Base-by-base conservation (phyloP, 352 stramenopile genomes). In the Phytophthora citrophthora region DNA sequence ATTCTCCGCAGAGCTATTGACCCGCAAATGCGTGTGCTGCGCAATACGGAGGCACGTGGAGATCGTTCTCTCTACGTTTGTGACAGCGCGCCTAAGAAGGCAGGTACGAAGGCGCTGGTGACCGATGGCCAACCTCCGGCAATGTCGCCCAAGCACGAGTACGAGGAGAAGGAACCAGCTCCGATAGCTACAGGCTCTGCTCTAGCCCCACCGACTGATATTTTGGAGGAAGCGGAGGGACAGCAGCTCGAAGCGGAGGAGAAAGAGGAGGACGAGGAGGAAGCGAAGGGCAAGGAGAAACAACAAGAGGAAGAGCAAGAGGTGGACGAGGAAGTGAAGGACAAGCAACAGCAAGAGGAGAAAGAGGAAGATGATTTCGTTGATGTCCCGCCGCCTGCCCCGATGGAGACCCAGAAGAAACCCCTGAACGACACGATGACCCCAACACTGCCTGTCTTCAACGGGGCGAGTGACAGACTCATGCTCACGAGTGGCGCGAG, bases 1-100 rank as follows among this genome's bases (percentile, higher is more conserved):
- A 29, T 76, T 6, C 49, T 76, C 15, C 57, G 63, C 26, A 56
- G 31, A 20, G 57, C 47, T 1, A 72, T 76, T 18, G 55, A 72
- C 18, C 62, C 48, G 2, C 34, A 26, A 7, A 41, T 36, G 1
- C 56, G 62, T 11, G 40, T 63, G 29, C 46, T 71, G 2, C 51
- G 67, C 3, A 62, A 52, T 13, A 50, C 23, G 11, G 51, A 68
- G 18, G 36, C 4, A 6, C 46, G 52, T 9, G 36, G 45, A 11
- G 66, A 74, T 29, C 67, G 61, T 1, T 53, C 9, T 32, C 52
- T 76, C 0, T 72, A 53, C 32, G 48, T 76, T 7, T 61, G 52
- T 15, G 56, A 72, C 11, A 52, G 18, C 0, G 11, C 62, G 1
- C 13, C 49, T 1, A 71, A 65, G 23, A 76, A 63, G 41, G 52